Conservation (phyloP, 1,139 yeast species). For the Magnusiomyces paraingens region DNA sequence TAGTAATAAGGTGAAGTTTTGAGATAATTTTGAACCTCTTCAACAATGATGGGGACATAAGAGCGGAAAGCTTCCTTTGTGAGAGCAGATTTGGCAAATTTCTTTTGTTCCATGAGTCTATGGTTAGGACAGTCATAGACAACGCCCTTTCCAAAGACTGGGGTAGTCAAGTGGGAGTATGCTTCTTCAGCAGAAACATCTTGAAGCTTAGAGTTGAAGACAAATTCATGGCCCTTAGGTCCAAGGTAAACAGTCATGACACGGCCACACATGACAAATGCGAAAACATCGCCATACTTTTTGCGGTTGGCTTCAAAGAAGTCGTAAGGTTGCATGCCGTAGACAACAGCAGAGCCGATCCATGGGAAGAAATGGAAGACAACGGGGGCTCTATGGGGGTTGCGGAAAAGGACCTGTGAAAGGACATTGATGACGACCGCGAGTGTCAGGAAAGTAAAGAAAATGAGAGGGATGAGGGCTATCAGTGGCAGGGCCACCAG, state of each 20-base stretch:
- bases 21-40: conserved; percentile 68
- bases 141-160: conserved; percentile 96
- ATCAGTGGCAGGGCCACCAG: conserved; percentile 24
- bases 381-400: conserved; percentile 59
- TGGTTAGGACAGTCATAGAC: conserved; percentile 93
- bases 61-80: conserved; percentile 76
- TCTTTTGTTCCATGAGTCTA: conserved; percentile 96
- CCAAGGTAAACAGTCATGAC: conserved; percentile 95
- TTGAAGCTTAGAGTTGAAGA: conserved; percentile 79
- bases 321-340: conserved; percentile 89
- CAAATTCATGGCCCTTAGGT: conserved; percentile 96
- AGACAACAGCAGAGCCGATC: conserved; percentile 84
- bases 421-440: conserved; percentile 50
- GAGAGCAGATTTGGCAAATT: conserved; percentile 85
- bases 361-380: conserved; percentile 94
- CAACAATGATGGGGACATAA: conserved; percentile 83
- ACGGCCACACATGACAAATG: conserved; percentile 82
- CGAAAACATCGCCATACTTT: conserved; percentile 86
- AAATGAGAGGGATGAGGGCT: conserved; percentile 25
- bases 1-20: conserved; percentile 40
- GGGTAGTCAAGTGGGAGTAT: conserved; percentile 89
- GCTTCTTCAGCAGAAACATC: conserved; percentile 97
- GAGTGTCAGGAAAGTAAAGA: conserved; percentile 29
- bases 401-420: conserved; percentile 66
- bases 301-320: conserved; percentile 73